A percentile compares a stretch with the other conserved stretches of the same genome.
phyloP scores from a whole-genome alignment of 495 filamentous ascomycete species.

The Baudoinia panamericana region DNA sequence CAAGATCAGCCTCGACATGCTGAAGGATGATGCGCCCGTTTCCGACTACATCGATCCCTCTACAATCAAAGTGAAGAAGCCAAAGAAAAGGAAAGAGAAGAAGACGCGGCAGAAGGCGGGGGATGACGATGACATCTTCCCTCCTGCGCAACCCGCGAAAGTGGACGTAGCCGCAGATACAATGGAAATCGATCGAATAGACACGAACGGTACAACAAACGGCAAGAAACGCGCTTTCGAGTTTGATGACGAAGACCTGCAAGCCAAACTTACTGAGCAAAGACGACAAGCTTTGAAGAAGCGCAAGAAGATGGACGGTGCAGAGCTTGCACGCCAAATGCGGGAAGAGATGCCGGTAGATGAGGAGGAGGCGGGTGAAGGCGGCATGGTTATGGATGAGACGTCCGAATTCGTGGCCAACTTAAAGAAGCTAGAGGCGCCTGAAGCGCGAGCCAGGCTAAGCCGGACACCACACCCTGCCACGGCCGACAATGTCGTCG shows the following conservation, averaged over 20 bases:
- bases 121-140: constrained; percentile 65
- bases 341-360: constrained; percentile 57
- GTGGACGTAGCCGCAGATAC: constrained; percentile 33
- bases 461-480: constrained; percentile 26
- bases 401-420: constrained; percentile 89
- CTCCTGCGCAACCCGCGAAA: constrained; percentile 33
- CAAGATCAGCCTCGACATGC: constrained; percentile 62
- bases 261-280: constrained; percentile 68
- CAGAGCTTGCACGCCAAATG: constrained; percentile 73
- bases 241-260: constrained; percentile 89
- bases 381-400: constrained; percentile 80
- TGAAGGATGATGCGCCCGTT: constrained; percentile 47
- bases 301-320: constrained; percentile 66
- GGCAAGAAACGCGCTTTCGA: constrained; percentile 50
- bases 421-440: constrained; percentile 53
- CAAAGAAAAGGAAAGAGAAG: constrained; percentile 71
- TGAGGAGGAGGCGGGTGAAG: constrained; percentile 41
- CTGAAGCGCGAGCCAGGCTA: constrained; percentile 30
- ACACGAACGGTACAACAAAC: constrained; percentile 28
- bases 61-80: constrained; percentile 80
- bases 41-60: constrained; percentile 84
- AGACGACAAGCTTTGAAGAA: constrained; percentile 76
- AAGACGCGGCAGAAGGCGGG: constrained; percentile 44
- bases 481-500: constrained; percentile 36
- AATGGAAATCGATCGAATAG: constrained; percentile 62